Evolutionary conservation across 2,329 filamentous ascomycete genomes (phyloP), one percentile per base, ranked within the genome.

Genomic region (Aspergillus pseudoglaucus): DNA sequence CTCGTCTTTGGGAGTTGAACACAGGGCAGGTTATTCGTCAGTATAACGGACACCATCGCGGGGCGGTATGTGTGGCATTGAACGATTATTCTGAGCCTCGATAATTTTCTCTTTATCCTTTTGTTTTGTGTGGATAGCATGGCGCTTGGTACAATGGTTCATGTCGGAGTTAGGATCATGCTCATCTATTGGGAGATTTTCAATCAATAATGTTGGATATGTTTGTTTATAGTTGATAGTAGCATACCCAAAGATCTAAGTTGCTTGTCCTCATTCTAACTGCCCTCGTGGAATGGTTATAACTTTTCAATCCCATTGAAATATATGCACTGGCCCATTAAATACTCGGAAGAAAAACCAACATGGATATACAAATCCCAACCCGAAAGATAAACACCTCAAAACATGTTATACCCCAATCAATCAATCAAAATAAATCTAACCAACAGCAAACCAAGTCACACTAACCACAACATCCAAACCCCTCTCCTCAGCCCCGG

Each of bases 31-130:
- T 96, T 55, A 96, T 96, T 59, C 79, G 90, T 42, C 90, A 96
- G 73, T 96, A 96, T 67, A 95, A 94, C 64, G 90, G 90, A 6
- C 90, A 96, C 64, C 90, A 96, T 65, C 79, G 90, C 32, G 90
- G 90, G 39, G 88, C 90, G 3, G 89, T 95, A 0, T 95, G 90
- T 63, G 90, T 96, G 33, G 90, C 90, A 12, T 74, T 96, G 54
- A 96, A 96, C 66, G 90, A 96, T 64, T 89, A 89, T 65, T 75
- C 72, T 0, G 71, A 74, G 57, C 69, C 68, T 48, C 67, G 71
- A 23, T 74, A 59, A 45, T 18, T 42, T 42, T 35, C 15, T 41
- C 14, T 43, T 35, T 43, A 10, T 52, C 42, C 43, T 41, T 27
- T 46, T 48, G 48, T 53, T 49, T 48, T 47, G 51, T 44, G 41